Conservation (phyloP, 2,329 filamentous ascomycete genomes). For the Talaromyces verruculosus region DNA sequence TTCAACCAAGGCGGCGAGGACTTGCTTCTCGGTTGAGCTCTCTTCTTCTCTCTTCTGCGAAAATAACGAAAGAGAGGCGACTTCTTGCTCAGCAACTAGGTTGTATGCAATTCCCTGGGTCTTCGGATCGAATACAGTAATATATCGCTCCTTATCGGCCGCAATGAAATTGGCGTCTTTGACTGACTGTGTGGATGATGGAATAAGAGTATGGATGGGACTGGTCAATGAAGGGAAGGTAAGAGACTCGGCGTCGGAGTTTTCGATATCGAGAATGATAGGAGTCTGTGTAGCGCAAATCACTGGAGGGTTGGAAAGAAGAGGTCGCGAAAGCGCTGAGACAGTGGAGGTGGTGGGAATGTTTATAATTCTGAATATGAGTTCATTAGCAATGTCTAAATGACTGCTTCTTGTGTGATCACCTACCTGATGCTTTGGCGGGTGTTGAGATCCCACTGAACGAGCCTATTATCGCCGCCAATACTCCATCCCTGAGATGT, state of each 20-base stretch:
- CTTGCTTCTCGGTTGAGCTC: conserved; percentile 37
- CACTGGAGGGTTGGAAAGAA: conserved; percentile 44
- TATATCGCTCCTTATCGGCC: conserved; percentile 51
- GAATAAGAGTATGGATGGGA: conserved; percentile 48
- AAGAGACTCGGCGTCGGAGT: conserved; percentile 38
- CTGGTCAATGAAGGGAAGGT: conserved; percentile 53
- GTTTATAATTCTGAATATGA: conserved; percentile 41
- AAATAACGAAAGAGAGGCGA: conserved; percentile 41
- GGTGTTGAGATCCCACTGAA: conserved; percentile 53
- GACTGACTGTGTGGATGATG: conserved; percentile 40
- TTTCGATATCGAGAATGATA: conserved; percentile 46
- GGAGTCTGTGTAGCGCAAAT: conserved; percentile 54
- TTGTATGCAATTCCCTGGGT: conserved; percentile 48
- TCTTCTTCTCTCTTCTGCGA: conserved; percentile 21
- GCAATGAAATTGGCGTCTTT: conserved; percentile 47
- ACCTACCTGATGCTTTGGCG: conserved; percentile 46
- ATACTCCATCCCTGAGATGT: conserved; percentile 53
- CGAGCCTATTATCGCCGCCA: conserved; percentile 53
- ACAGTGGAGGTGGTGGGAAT: conserved; percentile 43
- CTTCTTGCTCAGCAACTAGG: conserved; percentile 51
- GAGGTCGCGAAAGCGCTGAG: conserved; percentile 43
- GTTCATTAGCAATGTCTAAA: not conserved
- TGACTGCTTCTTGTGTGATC: not conserved
- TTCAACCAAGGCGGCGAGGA: conserved; percentile 49
- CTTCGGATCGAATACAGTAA: conserved; percentile 51